phyloP scores from a whole-genome alignment of 2,329 filamentous ascomycete species.

The Anthostomella pinea region DNA sequence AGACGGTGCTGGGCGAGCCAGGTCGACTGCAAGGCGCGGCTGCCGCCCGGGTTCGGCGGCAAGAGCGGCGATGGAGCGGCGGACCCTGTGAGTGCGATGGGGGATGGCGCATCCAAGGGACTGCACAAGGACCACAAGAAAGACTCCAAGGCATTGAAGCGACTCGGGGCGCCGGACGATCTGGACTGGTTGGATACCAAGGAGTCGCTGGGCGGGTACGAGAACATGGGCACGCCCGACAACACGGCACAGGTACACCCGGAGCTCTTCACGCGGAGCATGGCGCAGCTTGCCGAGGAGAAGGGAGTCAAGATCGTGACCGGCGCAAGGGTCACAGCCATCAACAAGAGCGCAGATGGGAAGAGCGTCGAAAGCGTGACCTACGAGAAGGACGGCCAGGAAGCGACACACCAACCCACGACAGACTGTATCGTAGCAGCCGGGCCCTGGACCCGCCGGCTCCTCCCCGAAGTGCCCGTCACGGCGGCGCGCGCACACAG shows the following conservation, averaged over 20 bases:
- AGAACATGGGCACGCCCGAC: constrained; percentile 42
- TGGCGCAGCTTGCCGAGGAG: constrained; percentile 65
- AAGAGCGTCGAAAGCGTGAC: constrained; percentile 28
- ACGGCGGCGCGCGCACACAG: constrained; percentile 43
- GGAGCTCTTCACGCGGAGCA: constrained; percentile 70
- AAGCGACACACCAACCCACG: constrained; percentile 23
- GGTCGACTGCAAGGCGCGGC: constrained; percentile 30
- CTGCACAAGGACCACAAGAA: constrained; percentile 32
- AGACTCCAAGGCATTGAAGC: constrained; percentile 21
- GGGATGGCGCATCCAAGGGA: constrained; percentile 19
- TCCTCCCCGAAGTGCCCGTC: constrained; percentile 43
- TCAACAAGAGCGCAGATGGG: constrained; percentile 22
- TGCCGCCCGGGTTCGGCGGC: constrained; percentile 21
- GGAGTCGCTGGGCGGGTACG: constrained; percentile 42
- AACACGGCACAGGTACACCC: constrained; percentile 78
- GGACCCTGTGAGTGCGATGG: constrained; percentile 4
- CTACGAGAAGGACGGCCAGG: constrained; percentile 25
- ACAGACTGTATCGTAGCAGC: constrained; percentile 37
- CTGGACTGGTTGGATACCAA: constrained; percentile 65
- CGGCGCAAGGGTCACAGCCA: constrained; percentile 27
- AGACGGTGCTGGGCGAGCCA: constrained; percentile 40
- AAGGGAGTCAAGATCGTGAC: constrained; percentile 52
- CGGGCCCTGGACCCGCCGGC: constrained; percentile 44
- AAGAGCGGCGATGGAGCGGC: neutral
- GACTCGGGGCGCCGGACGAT: constrained; percentile 47